Conservation (phyloP, 352 stramenopile species). For the Phytophthora capsici region DNA sequence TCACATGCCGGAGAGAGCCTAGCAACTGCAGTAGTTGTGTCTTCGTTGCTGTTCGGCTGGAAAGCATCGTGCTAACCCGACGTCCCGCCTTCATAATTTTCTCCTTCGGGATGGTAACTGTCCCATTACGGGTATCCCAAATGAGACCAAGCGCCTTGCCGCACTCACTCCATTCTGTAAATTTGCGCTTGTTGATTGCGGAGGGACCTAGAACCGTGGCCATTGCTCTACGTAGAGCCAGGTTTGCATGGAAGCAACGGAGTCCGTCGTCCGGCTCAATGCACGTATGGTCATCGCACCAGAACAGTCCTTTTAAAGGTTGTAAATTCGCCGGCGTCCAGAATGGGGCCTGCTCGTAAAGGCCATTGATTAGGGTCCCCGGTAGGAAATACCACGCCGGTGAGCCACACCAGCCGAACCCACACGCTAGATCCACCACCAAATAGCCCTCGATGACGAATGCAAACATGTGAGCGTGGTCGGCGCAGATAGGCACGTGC, state of each 20-base stretch:
- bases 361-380: slow-evolving; percentile 4
- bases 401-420: not conserved
- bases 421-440: slow-evolving; percentile 7
- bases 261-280: not conserved
- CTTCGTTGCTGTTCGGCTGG: not conserved
- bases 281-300: slow-evolving; percentile 1
- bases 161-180: not conserved
- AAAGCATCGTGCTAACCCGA: not conserved
- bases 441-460: slow-evolving; percentile 10
- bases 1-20: not conserved
- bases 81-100: slow-evolving; percentile 3
- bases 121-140: not conserved
- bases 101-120: not conserved
- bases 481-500: slow-evolving; percentile 8
- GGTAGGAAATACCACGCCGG: not conserved
- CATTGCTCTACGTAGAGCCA: slow-evolving; percentile 6
- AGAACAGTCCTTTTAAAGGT: not conserved
- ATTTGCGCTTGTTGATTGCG: not conserved
- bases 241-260: not conserved
- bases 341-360: slow-evolving; percentile 9
- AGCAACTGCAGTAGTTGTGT: not conserved
- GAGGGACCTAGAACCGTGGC: not conserved
- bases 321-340: too few relatives aligned
- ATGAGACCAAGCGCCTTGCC: not conserved
- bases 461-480: slow-evolving; percentile 17